A percentile compares a stretch with the other conserved stretches of the same genome.
Evolutionary conservation across 2,329 filamentous ascomycete genomes (phyloP).

Genomic region (Sarocladiaceae sp.): DNA sequence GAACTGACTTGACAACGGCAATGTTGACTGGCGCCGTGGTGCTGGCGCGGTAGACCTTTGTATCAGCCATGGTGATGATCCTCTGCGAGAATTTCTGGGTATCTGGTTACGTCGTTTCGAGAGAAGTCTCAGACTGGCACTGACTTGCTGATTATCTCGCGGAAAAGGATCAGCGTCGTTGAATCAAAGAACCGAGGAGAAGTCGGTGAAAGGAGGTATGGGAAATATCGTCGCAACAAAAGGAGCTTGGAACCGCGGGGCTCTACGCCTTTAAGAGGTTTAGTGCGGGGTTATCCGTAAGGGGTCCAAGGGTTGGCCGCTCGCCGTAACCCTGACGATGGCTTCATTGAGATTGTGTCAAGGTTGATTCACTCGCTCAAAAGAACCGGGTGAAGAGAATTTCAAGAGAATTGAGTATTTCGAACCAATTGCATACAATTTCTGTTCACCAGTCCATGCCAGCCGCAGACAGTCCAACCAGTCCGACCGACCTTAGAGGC

Average conservation of each 20-base stretch:
- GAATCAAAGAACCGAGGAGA: not conserved
- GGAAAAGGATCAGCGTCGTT: not conserved
- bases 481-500: too few species aligned
- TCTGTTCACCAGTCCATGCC: too few species aligned
- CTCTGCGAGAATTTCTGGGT: too few species aligned
- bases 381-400: too few species aligned
- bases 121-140: too few species aligned
- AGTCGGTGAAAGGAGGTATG: conserved; percentile 5
- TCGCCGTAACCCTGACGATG: conserved; percentile 4
- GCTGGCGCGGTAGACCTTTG: conserved; percentile 78
- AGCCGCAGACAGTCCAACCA: too few species aligned
- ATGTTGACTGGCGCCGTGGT: conserved; percentile 98
- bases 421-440: too few species aligned
- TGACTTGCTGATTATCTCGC: not conserved
- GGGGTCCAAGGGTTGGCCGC: conserved; percentile 1
- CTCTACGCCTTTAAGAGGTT: not conserved
- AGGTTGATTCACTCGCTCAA: too few species aligned
- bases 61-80: conserved; percentile 39
- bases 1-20: conserved; percentile 82
- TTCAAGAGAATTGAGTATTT: too few species aligned
- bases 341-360: too few species aligned
- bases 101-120: too few species aligned
- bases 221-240: conserved; percentile 5
- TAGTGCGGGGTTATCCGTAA: conserved; percentile 7
- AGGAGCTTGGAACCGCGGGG: conserved; percentile 3